These are phyloP conservation scores for Suillus discolor DNA, from an alignment of 768 basidiomycete genomes.

Conservation along the genomic window DNA sequence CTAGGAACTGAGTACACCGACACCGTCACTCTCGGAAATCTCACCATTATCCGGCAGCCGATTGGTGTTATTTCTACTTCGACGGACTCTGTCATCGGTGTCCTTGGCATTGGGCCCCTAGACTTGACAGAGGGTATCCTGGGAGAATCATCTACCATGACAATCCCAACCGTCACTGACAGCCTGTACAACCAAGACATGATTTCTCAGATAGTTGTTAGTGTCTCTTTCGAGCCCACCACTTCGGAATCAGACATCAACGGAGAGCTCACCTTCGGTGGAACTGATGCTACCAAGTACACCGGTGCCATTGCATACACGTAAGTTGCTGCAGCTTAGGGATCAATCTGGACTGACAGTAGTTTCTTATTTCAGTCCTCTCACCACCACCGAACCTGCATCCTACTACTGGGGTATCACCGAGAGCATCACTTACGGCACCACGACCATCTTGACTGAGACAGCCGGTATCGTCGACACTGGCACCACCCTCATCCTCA, in stretches of 20 bases:
- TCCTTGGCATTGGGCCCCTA: not conserved
- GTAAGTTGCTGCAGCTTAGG: not conserved
- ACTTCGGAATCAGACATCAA: not conserved
- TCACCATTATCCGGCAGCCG: not conserved
- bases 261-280: slow-evolving; percentile 1
- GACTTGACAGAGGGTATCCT: not conserved
- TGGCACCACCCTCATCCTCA: not conserved
- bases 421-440: not conserved
- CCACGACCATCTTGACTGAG: not conserved
- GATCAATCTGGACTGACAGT: not conserved
- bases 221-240: slow-evolving; percentile 56
- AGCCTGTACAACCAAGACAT: slow-evolving; percentile 46
- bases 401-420: not conserved
- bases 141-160: not conserved
- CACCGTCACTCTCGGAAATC: slow-evolving; percentile 36
- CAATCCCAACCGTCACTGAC: slow-evolving; percentile 51
- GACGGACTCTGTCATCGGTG: not conserved
- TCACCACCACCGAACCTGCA: not conserved
- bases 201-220: slow-evolving; percentile 45
- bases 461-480: not conserved
- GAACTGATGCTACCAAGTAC: not conserved
- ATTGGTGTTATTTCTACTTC: not conserved
- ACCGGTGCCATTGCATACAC: not conserved
- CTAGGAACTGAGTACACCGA: slow-evolving; percentile 34
- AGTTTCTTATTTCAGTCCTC: not conserved